Conservation (phyloP, 140 eudicot genomes). For the Erigeron philadelphicus region DNA sequence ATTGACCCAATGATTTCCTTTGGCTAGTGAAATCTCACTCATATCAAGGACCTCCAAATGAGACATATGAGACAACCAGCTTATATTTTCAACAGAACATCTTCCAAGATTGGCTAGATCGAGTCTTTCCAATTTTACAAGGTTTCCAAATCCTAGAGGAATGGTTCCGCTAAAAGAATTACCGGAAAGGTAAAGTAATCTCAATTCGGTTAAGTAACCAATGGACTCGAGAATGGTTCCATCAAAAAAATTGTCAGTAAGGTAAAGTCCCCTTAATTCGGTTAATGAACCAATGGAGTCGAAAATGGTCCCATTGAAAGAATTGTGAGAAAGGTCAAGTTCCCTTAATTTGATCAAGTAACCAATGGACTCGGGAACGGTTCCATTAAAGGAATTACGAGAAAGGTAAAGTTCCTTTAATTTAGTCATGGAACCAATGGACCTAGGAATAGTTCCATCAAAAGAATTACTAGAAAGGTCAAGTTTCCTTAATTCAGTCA, state of each 20-base stretch:
- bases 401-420: neutral
- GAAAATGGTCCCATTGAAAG: neutral
- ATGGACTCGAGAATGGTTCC: neutral
- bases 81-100: conserved; percentile 18
- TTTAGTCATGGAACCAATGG: neutral
- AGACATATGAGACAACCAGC: conserved; percentile 29
- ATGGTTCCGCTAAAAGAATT: neutral
- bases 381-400: neutral
- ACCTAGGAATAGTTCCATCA: neutral
- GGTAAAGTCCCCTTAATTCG: neutral
- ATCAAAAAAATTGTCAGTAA: neutral
- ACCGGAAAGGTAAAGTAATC: neutral
- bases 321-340: neutral
- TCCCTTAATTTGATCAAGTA: neutral
- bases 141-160: conserved; percentile 26
- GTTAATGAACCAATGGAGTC: neutral
- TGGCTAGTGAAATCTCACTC: conserved; percentile 13
- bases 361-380: neutral
- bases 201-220: neutral
- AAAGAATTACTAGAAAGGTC: neutral
- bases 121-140: conserved; percentile 22
- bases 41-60: conserved; percentile 17
- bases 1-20: conserved; percentile 27
- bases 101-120: neutral
- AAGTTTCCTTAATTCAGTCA: neutral